phyloP scores from a whole-genome alignment of 2,329 filamentous ascomycete species.

The Dactylellina drechsleri region DNA sequence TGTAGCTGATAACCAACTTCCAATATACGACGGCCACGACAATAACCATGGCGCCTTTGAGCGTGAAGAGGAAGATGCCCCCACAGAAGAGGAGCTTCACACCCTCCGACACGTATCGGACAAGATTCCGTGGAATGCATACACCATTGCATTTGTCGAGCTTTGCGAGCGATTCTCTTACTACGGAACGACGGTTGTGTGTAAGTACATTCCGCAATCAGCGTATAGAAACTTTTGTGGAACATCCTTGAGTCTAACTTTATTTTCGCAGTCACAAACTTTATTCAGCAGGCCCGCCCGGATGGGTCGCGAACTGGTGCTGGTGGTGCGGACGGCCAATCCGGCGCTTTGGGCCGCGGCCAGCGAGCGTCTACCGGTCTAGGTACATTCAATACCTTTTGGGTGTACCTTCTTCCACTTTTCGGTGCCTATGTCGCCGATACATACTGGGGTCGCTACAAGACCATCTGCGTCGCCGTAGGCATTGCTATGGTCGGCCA shows the following conservation, averaged over 20 bases:
- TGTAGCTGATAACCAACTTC: slow-evolving; percentile 29
- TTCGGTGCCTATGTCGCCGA: slow-evolving; percentile 73
- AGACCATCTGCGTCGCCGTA: slow-evolving; percentile 75
- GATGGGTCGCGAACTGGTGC: slow-evolving; percentile 68
- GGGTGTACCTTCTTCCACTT: slow-evolving; percentile 71
- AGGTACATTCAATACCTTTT: slow-evolving; percentile 70
- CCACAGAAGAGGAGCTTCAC: slow-evolving; percentile 71
- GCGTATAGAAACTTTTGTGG: neutral
- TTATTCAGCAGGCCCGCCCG: slow-evolving; percentile 70
- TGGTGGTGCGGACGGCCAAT: slow-evolving; percentile 61
- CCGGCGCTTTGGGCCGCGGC: slow-evolving; percentile 70
- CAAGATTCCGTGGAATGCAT: slow-evolving; percentile 73
- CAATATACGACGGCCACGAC: slow-evolving; percentile 39
- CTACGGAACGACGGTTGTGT: slow-evolving; percentile 76
- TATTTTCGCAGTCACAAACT: slow-evolving; percentile 67
- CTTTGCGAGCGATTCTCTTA: slow-evolving; percentile 81
- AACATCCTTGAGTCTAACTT: neutral
- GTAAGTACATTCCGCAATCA: slow-evolving; percentile 63
- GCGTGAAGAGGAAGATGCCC: slow-evolving; percentile 62
- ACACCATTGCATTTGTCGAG: slow-evolving; percentile 77
- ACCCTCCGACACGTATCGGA: slow-evolving; percentile 73
- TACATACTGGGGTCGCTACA: slow-evolving; percentile 75
- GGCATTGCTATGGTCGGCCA: slow-evolving; percentile 74
- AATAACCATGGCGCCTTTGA: slow-evolving; percentile 50
- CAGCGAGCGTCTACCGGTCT: slow-evolving; percentile 68